Conservation (phyloP, 2,329 filamentous ascomycete genomes). For the Epichloe amarillans region DNA sequence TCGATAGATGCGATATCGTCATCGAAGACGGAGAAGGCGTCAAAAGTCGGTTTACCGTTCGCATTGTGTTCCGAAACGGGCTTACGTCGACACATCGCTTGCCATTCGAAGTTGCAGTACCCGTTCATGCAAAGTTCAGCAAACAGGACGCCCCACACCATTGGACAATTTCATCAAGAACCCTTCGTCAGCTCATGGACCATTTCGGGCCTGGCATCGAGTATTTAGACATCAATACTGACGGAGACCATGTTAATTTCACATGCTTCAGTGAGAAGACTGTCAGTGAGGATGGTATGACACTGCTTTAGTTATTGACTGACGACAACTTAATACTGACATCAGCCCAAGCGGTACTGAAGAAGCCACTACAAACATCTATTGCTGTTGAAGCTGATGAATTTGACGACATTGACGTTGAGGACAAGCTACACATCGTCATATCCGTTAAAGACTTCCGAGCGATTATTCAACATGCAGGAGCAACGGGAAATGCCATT, state of each 20-base stretch:
- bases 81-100: slow-evolving; percentile 66
- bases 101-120: slow-evolving; percentile 60
- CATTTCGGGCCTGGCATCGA: slow-evolving; percentile 72
- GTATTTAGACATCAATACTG: slow-evolving; percentile 64
- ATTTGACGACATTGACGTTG: slow-evolving; percentile 61
- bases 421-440: slow-evolving; percentile 64
- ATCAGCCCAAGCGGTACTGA: slow-evolving; percentile 48
- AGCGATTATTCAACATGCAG: slow-evolving; percentile 63
- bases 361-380: slow-evolving; percentile 68
- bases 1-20: slow-evolving; percentile 61
- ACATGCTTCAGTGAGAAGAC: slow-evolving; percentile 75
- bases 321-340: background rate
- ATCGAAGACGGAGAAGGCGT: slow-evolving; percentile 58
- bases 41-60: slow-evolving; percentile 61
- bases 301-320: background rate
- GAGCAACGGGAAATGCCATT: slow-evolving; percentile 52
- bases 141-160: slow-evolving; percentile 49
- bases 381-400: slow-evolving; percentile 65
- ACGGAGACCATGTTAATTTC: slow-evolving; percentile 61
- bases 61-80: slow-evolving; percentile 61
- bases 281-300: slow-evolving; percentile 41
- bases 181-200: slow-evolving; percentile 62
- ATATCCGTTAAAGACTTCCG: slow-evolving; percentile 77
- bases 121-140: slow-evolving; percentile 66
- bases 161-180: slow-evolving; percentile 60